These are phyloP conservation scores for Castanospermum australe DNA, from an alignment of 306 rosid species.

Conservation along the genomic window DNA sequence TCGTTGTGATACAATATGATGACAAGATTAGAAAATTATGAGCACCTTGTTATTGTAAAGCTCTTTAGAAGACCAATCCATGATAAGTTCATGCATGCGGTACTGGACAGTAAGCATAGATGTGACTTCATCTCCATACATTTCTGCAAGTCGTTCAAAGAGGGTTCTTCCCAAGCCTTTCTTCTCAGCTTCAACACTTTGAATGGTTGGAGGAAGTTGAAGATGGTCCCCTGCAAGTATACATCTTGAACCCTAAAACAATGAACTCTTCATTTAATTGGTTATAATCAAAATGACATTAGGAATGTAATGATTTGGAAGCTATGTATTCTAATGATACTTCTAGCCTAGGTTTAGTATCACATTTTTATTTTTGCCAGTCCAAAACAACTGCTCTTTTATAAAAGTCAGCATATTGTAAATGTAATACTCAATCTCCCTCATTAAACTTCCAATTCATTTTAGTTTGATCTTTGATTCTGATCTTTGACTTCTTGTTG, in stretches of 20 bases:
- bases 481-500: not conserved
- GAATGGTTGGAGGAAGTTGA: slow-evolving; percentile 99
- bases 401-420: not conserved
- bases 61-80: slow-evolving; percentile 98
- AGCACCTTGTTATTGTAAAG: slow-evolving; percentile 94
- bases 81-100: slow-evolving; percentile 94
- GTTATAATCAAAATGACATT: slow-evolving; percentile 5
- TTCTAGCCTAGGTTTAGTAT: slow-evolving; percentile 4
- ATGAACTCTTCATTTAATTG: slow-evolving; percentile 39
- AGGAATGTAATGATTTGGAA: slow-evolving; percentile 1
- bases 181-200: slow-evolving; percentile 99
- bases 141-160: slow-evolving; percentile 88
- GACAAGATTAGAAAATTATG: slow-evolving; percentile 36
- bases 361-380: not conserved
- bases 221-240: slow-evolving; percentile 98
- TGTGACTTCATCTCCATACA: slow-evolving; percentile 74
- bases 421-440: not conserved
- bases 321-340: not conserved
- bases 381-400: slow-evolving; percentile 16
- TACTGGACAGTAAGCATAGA: slow-evolving; percentile 96
- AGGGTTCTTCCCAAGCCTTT: slow-evolving; percentile 95
- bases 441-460: not conserved
- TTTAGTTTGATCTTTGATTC: slow-evolving; percentile 21
- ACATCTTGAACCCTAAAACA: slow-evolving; percentile 95
- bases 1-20: slow-evolving; percentile 11